phyloP scores from a whole-genome alignment of 345 rosid species.

The Psidium guajava region DNA sequence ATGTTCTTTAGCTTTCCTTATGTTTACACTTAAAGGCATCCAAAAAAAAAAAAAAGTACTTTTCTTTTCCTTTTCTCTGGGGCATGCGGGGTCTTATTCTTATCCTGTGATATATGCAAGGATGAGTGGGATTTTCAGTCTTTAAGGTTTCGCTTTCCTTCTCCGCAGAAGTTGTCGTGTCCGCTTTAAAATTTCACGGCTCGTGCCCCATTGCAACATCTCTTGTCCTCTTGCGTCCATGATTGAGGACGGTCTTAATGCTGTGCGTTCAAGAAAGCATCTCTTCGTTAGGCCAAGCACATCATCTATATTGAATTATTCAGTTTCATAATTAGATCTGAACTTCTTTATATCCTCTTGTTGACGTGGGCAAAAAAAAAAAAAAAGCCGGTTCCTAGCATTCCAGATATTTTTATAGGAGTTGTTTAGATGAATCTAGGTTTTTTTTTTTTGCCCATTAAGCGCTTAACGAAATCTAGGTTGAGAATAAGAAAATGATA shows the following conservation, averaged over 20 bases:
- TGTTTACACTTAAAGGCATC: not conserved
- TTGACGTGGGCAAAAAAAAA: not conserved
- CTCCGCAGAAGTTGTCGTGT: not conserved
- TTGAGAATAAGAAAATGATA: not conserved
- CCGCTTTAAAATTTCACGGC: not conserved
- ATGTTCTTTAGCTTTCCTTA: not conserved
- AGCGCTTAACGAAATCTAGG: not conserved
- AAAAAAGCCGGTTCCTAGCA: not conserved
- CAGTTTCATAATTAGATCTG: not conserved
- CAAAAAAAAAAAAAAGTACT: not conserved
- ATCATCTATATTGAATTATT: not conserved
- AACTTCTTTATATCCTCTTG: not conserved
- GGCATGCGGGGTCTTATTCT: not conserved
- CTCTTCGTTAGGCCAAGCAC: not conserved
- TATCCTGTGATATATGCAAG: not conserved
- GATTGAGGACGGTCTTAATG: not conserved
- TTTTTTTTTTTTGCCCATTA: fast-evolving
- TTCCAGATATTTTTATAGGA: not conserved
- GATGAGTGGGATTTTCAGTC: not conserved
- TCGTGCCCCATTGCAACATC: not conserved
- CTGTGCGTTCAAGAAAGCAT: not conserved
- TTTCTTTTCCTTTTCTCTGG: not conserved
- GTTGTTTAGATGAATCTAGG: fast-evolving
- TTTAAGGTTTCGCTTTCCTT: not conserved
- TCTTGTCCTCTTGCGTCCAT: not conserved